A percentile compares a stretch with the other conserved stretches of the same genome.
Conservation (phyloP, 129 eudicot genomes). For the Chrysanthemum makinoi region DNA sequence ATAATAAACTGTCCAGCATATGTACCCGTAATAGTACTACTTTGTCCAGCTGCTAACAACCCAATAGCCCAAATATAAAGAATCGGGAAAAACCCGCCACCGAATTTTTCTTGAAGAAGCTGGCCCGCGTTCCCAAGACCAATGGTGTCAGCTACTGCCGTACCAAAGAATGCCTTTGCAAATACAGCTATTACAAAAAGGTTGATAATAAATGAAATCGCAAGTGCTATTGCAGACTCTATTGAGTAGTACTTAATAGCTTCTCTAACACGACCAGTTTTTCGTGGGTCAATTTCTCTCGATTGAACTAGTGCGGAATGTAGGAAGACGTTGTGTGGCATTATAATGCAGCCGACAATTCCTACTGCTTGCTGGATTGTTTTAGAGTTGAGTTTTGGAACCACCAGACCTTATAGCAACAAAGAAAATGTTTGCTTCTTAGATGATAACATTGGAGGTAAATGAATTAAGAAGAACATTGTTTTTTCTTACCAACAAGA, state of each 20-base stretch:
- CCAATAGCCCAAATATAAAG: conserved; percentile 90
- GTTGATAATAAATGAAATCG: conserved; percentile 73
- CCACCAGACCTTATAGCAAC: conserved; percentile 54
- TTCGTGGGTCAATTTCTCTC: conserved; percentile 70
- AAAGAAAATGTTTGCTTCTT: conserved; percentile 4
- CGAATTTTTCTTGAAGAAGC: conserved; percentile 71
- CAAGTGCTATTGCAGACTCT: conserved; percentile 67
- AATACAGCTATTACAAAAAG: conserved; percentile 83
- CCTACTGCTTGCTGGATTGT: conserved; percentile 93
- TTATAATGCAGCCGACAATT: conserved; percentile 85
- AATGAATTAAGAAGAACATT: background rate
- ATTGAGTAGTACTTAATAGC: conserved; percentile 85
- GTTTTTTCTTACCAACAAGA: conserved; percentile 50
- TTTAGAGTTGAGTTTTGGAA: conserved; percentile 79
- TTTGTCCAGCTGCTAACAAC: conserved; percentile 88
- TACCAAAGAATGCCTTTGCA: conserved; percentile 91
- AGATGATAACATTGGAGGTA: background rate
- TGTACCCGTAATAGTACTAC: conserved; percentile 94
- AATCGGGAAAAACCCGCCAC: conserved; percentile 90
- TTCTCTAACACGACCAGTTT: conserved; percentile 77
- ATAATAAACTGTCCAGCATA: conserved; percentile 93
- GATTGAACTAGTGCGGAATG: conserved; percentile 96
- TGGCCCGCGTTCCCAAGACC: conserved; percentile 85
- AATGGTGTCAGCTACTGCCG: conserved; percentile 56
- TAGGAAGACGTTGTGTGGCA: conserved; percentile 96